These are phyloP conservation scores for Kodamaea alishanica DNA, from an alignment of 1,139 yeast genomes.

Conservation along the genomic window DNA sequence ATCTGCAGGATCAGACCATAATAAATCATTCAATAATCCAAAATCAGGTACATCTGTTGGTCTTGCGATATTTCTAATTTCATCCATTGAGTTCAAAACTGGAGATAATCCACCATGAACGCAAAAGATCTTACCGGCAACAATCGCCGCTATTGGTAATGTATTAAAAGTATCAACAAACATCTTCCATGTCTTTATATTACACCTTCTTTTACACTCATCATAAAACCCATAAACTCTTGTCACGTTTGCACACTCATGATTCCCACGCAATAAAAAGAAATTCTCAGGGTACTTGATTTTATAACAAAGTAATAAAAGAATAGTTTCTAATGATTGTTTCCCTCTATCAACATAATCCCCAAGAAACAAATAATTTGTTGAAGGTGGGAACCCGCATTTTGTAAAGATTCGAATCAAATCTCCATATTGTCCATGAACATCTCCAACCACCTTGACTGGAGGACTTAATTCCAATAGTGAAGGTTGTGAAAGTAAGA, in stretches of 20 bases:
- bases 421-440: constrained; percentile 95
- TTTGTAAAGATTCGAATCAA: constrained; percentile 85
- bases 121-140: constrained; percentile 93
- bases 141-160: constrained; percentile 91
- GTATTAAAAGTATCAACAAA: constrained; percentile 94
- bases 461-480: constrained; percentile 88
- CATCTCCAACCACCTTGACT: constrained; percentile 95
- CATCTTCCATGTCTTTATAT: constrained; percentile 88
- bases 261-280: constrained; percentile 88
- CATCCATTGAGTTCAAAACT: constrained; percentile 84
- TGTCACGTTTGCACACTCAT: constrained; percentile 95
- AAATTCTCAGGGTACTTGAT: constrained; percentile 96
- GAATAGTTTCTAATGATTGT: constrained; percentile 86
- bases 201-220: constrained; percentile 87
- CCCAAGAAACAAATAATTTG: constrained; percentile 87
- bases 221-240: constrained; percentile 95
- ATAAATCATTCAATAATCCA: constrained; percentile 83
- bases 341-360: constrained; percentile 98
- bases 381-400: constrained; percentile 97
- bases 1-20: constrained; percentile 98
- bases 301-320: constrained; percentile 81
- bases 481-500: constrained; percentile 84
- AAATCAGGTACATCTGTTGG: constrained; percentile 98
- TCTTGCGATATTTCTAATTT: constrained; percentile 82
- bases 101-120: constrained; percentile 98